A percentile compares a stretch with the other conserved stretches of the same genome.
Evolutionary conservation across 805 yeast species (phyloP).

Genomic region (Priceomyces castillae): DNA sequence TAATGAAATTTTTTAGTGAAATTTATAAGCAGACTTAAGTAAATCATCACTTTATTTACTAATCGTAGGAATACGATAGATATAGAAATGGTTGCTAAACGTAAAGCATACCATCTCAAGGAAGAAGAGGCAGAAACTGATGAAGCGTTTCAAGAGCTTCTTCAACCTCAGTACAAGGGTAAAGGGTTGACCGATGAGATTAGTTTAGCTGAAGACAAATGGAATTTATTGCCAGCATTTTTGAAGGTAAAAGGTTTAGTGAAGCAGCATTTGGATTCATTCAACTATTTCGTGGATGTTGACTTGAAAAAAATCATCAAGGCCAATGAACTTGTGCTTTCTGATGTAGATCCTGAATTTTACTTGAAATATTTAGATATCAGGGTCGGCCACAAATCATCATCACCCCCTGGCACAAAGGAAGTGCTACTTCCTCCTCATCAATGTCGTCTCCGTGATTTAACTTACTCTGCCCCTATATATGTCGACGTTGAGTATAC

Average conservation of each 20-base stretch:
- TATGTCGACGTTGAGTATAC: slow-evolving; percentile 97
- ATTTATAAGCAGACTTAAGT: not conserved
- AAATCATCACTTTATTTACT: not conserved
- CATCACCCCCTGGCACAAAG: slow-evolving; percentile 45
- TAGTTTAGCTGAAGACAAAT: slow-evolving; percentile 89
- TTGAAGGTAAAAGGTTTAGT: slow-evolving; percentile 93
- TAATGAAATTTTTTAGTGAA: slow-evolving; percentile 5
- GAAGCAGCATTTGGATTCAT: slow-evolving; percentile 97
- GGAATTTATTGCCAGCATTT: slow-evolving; percentile 96
- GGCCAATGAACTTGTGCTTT: slow-evolving; percentile 84
- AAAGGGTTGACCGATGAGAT: slow-evolving; percentile 83
- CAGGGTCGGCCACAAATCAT: slow-evolving; percentile 79
- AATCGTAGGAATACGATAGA: not conserved
- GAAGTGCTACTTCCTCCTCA: slow-evolving; percentile 83
- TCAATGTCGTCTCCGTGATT: slow-evolving; percentile 90
- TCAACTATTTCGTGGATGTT: slow-evolving; percentile 90
- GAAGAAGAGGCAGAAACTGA: slow-evolving; percentile 30
- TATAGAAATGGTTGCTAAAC: slow-evolving; percentile 13
- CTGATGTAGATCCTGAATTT: slow-evolving; percentile 97
- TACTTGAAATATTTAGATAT: slow-evolving; percentile 91
- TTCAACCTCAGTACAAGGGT: slow-evolving; percentile 83
- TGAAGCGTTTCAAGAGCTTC: slow-evolving; percentile 69
- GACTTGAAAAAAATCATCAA: slow-evolving; percentile 89
- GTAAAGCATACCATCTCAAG: slow-evolving; percentile 10
- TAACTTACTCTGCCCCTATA: slow-evolving; percentile 93